These are phyloP conservation scores for Chaetomidium leptoderma DNA, from an alignment of 495 filamentous ascomycete genomes.

Conservation along the genomic window DNA sequence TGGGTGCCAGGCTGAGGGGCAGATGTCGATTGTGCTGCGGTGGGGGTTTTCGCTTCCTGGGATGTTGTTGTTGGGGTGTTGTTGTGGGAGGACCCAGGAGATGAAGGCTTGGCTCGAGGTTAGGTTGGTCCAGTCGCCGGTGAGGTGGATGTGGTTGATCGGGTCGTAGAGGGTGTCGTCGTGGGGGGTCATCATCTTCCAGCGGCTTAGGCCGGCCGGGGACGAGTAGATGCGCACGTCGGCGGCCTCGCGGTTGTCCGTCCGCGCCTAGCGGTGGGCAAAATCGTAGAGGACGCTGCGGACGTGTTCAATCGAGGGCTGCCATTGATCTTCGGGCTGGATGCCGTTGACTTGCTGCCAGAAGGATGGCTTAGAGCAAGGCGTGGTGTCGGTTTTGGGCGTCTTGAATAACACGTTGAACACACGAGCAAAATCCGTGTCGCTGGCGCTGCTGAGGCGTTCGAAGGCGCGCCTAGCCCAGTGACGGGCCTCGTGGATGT, in stretches of 20 bases:
- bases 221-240: constrained; percentile 13
- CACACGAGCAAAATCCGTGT: constrained; percentile 15
- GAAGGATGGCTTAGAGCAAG: neutral
- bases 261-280: constrained; percentile 1
- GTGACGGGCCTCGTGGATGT: constrained; percentile 6
- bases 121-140: too few species aligned
- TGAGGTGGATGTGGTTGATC: constrained; percentile 11
- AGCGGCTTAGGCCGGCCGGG: neutral
- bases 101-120: too few species aligned
- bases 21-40: constrained; percentile 3
- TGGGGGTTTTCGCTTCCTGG: constrained; percentile 5
- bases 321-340: neutral
- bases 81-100: too few species aligned
- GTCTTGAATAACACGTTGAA: constrained; percentile 14
- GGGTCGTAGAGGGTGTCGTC: neutral
- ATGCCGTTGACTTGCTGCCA: neutral
- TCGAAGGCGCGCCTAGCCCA: neutral
- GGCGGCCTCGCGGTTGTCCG: neutral
- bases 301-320: neutral
- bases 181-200: neutral
- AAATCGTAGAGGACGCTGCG: neutral
- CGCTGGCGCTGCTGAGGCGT: neutral
- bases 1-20: neutral
- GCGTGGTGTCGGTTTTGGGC: neutral
- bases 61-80: too few species aligned